These are phyloP conservation scores for Lachancea fermentati DNA, from an alignment of 805 yeast genomes.

Conservation along the genomic window DNA sequence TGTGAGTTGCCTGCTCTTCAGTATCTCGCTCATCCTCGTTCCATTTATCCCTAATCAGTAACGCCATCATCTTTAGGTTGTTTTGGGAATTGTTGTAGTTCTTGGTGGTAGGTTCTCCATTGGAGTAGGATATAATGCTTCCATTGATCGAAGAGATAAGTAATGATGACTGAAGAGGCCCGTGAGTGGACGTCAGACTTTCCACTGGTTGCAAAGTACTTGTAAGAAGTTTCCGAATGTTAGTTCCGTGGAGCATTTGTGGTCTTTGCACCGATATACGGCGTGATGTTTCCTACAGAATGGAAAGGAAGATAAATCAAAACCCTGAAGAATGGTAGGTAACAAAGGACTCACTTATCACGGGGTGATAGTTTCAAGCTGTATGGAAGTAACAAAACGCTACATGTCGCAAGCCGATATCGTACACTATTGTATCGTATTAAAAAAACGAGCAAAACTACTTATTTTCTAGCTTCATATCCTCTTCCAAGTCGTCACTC, in stretches of 20 bases:
- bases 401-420: background rate
- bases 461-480: slow-evolving; percentile 24
- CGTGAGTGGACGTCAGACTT: slow-evolving; percentile 11
- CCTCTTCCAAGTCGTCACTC: slow-evolving; percentile 31
- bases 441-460: slow-evolving; percentile 4
- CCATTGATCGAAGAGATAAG: slow-evolving; percentile 26
- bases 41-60: slow-evolving; percentile 32
- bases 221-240: slow-evolving; percentile 18
- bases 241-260: slow-evolving; percentile 23
- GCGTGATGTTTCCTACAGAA: background rate
- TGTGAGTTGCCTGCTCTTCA: slow-evolving; percentile 11
- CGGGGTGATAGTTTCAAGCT: background rate
- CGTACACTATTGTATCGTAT: background rate
- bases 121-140: slow-evolving; percentile 26
- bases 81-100: slow-evolving; percentile 18
- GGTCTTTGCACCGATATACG: background rate
- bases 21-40: slow-evolving; percentile 22
- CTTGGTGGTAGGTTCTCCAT: slow-evolving; percentile 8
- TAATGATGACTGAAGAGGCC: slow-evolving; percentile 23
- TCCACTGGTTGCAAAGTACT: slow-evolving; percentile 18
- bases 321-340: background rate
- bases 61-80: slow-evolving; percentile 30
- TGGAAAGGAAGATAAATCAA: background rate
- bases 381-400: no score
- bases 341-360: background rate